phyloP scores from a whole-genome alignment of 225 moss, liverwort and hornwort genomes.

The Asterella californica region DNA sequence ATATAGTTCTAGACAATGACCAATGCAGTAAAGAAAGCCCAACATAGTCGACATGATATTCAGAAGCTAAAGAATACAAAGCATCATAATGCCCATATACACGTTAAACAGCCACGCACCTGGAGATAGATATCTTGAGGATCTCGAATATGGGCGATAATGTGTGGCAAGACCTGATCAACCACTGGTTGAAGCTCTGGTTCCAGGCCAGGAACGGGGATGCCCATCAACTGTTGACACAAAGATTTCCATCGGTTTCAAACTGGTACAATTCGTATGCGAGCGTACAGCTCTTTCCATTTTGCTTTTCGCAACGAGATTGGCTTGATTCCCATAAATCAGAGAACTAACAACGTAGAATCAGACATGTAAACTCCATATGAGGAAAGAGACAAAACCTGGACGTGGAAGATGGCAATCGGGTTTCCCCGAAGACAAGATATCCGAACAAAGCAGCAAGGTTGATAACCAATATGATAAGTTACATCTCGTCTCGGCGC shows the following conservation, averaged over 20 bases:
- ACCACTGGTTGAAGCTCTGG: conserved; percentile 86
- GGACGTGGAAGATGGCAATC: conserved; percentile 79
- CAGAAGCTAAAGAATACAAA: neutral
- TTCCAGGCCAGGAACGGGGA: conserved; percentile 89
- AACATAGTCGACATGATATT: neutral
- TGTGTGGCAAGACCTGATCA: conserved; percentile 79
- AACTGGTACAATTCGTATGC: neutral
- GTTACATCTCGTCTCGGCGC: conserved; percentile 86
- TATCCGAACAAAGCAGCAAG: conserved; percentile 89
- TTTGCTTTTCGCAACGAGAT: neutral
- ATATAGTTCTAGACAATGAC: neutral
- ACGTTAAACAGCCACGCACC: conserved; percentile 34
- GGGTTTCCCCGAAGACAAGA: conserved; percentile 91
- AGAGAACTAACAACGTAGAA: neutral
- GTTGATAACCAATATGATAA: conserved; percentile 67
- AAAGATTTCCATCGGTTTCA: neutral
- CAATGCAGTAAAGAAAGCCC: neutral
- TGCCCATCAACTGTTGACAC: conserved; percentile 68
- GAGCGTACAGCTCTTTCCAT: neutral
- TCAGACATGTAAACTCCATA: neutral
- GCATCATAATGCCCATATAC: neutral
- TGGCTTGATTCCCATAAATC: neutral
- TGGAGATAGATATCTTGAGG: conserved; percentile 84
- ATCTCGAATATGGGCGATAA: conserved; percentile 74
- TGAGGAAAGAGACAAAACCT: conserved; percentile 47